Percentiles rank a stretch among this genome's conserved stretches.
These are phyloP conservation scores for Aspergillus baeticus DNA, from an alignment of 495 filamentous ascomycete genomes.

Conservation along the genomic window DNA sequence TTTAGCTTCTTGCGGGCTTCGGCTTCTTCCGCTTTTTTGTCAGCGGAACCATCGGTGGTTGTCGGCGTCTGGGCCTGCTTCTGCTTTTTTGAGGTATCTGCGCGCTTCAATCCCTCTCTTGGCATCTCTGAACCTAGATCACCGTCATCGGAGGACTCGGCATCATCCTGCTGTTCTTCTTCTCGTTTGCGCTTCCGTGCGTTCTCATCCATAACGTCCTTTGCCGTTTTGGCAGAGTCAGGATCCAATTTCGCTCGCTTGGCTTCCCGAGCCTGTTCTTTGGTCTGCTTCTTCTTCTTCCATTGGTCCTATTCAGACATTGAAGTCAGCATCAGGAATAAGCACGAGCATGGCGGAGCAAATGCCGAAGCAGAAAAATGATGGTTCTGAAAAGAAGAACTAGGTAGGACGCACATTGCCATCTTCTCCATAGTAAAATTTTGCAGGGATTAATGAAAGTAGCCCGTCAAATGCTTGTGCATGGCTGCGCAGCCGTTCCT, in stretches of 20 bases:
- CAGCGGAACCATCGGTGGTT: conserved; percentile 27
- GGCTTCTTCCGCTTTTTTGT: conserved; percentile 33
- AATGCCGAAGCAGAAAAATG: conserved; percentile 1
- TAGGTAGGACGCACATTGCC: conserved; percentile 64
- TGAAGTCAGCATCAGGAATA: conserved; percentile 32
- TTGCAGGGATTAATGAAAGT: conserved; percentile 88
- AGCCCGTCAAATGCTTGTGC: conserved; percentile 87
- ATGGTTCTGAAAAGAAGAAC: conserved; percentile 5
- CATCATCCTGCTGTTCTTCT: conserved; percentile 38
- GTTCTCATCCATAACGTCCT: conserved; percentile 82
- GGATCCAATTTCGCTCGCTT: conserved; percentile 83
- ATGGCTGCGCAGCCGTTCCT: conserved; percentile 83
- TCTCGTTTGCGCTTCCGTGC: conserved; percentile 68
- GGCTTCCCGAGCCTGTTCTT: conserved; percentile 74
- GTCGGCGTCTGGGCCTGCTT: conserved; percentile 34
- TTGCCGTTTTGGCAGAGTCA: conserved; percentile 73
- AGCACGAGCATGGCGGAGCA: conserved; percentile 9
- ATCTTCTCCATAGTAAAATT: conserved; percentile 87
- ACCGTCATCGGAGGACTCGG: conserved; percentile 36
- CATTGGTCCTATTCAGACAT: conserved; percentile 67
- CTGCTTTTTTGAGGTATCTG: conserved; percentile 34
- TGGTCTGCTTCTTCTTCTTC: conserved; percentile 84
- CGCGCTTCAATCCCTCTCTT: conserved; percentile 40
- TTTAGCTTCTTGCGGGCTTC: conserved; percentile 43
- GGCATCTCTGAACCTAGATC: conserved; percentile 45